Base-by-base conservation (phyloP, 1,139 yeast species). In the Yamadazyma jaroonii region DNA sequence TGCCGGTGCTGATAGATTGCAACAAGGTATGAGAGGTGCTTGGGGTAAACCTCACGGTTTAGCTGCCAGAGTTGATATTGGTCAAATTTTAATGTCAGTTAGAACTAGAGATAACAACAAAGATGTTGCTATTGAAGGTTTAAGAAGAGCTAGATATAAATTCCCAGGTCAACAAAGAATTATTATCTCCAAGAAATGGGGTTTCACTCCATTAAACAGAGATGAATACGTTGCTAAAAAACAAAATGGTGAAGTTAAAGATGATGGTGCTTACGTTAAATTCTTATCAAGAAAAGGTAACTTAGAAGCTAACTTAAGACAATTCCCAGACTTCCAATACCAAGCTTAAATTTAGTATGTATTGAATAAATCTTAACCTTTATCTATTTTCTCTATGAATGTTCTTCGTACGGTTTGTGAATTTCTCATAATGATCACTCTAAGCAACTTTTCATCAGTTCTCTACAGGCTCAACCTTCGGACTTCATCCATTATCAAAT, bases 11-110 rank as follows among this genome's bases (percentile, higher is more conserved):
- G 98, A 92, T 90, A 88, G 98, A 86, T 84, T 92, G 78, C 98
- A 92, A 81, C 97, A 94, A 81, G 98, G 98, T 88, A 92, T 92
- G 98, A 90, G 98, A 87, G 95, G 95, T 83, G 98, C 98, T 69
- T 92, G 97, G 97, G 98, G 98, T 87, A 92, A 92, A 81, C 98
- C 98, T 66, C 96, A 90, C 65, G 98, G 98, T 81, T 83, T 90
- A 67, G 98, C 97, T 62, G 98, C 98, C 65, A 90, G 98, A 78
- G 98, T 92, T 70, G 79, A 79, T 77, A 92, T 92, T 74, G 98
- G 98, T 68, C 98, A 92, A 81, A 84, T 92, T 72, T 84, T 92
- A 72, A 83, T 92, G 79, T 92, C 98, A 59, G 90, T 89, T 72
- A 90, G 98, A 82, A 87, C 97, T 75, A 92, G 84, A 82, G 98